A percentile compares a stretch with the other conserved stretches of the same genome.
phyloP scores from a whole-genome alignment of 1,139 yeast species.

The Hyphopichia buzzinii region DNA sequence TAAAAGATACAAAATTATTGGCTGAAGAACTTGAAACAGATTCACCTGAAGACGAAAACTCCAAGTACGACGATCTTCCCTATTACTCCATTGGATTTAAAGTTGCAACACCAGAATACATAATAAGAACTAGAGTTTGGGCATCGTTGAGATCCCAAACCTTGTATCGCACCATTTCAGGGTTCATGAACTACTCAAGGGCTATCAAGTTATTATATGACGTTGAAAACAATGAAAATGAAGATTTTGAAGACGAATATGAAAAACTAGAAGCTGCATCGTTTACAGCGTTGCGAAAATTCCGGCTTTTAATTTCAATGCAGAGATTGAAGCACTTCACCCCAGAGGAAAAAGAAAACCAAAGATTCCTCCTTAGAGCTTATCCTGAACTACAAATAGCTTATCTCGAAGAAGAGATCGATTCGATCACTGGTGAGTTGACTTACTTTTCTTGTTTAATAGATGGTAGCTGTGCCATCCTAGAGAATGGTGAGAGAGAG shows the following conservation, averaged over 20 bases:
- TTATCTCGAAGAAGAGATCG: slow-evolving; percentile 36
- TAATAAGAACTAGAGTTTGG: slow-evolving; percentile 55
- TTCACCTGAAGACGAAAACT: slow-evolving; percentile 23
- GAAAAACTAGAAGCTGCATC: slow-evolving; percentile 37
- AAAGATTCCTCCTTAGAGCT: slow-evolving; percentile 37
- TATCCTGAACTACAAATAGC: slow-evolving; percentile 48
- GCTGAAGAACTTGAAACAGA: slow-evolving; percentile 45
- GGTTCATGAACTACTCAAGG: slow-evolving; percentile 56
- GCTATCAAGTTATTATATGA: slow-evolving; percentile 50
- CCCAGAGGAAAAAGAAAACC: slow-evolving; percentile 36
- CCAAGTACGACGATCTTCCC: slow-evolving; percentile 36
- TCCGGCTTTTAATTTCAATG: slow-evolving; percentile 47
- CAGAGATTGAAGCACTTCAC: slow-evolving; percentile 36
- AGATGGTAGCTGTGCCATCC: slow-evolving; percentile 45
- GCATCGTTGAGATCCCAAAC: slow-evolving; percentile 58
- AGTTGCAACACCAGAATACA: slow-evolving; percentile 52
- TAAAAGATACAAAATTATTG: slow-evolving; percentile 46
- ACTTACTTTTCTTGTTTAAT: slow-evolving; percentile 35
- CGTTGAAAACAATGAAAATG: slow-evolving; percentile 32
- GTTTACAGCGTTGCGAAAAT: slow-evolving; percentile 41
- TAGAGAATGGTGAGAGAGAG: slow-evolving; percentile 31
- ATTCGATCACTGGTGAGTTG: slow-evolving; percentile 21
- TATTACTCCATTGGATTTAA: slow-evolving; percentile 52
- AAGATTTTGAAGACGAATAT: slow-evolving; percentile 21
- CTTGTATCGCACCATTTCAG: slow-evolving; percentile 52